These are phyloP conservation scores for Papilionanthe hybrid DNA, from an alignment of 116 monocot species.

Conservation along the genomic window DNA sequence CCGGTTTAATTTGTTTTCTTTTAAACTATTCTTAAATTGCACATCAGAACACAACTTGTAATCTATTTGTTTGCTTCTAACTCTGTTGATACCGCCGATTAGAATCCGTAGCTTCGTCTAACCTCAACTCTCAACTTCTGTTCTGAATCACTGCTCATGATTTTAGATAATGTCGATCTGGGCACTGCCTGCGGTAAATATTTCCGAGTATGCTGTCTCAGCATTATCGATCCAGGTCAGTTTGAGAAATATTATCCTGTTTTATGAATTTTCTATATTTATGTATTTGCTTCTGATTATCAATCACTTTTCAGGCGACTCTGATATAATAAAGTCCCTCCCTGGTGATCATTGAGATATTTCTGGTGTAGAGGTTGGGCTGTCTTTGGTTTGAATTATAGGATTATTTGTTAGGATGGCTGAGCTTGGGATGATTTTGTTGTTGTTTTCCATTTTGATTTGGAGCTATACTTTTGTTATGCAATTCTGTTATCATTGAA, in stretches of 20 bases:
- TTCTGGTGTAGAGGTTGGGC: no score
- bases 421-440: no score
- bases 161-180: slow-evolving; percentile 38
- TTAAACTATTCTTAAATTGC: neutral
- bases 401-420: no score
- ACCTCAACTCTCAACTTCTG: neutral
- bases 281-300: neutral
- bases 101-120: neutral
- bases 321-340: slow-evolving; percentile 35
- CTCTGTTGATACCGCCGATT: no score
- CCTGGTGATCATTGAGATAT: slow-evolving; percentile 34
- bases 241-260: neutral
- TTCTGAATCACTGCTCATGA: neutral
- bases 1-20: neutral
- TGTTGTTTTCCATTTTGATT: no score
- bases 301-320: slow-evolving; percentile 31
- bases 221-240: slow-evolving; percentile 42
- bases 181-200: slow-evolving; percentile 48
- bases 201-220: slow-evolving; percentile 36
- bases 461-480: no score
- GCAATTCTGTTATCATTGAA: no score
- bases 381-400: no score
- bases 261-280: neutral
- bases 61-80: neutral
- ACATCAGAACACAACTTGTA: neutral